Evolutionary conservation across 768 basidiomycete species (phyloP).

Genomic region (Mrakia frigida): DNA sequence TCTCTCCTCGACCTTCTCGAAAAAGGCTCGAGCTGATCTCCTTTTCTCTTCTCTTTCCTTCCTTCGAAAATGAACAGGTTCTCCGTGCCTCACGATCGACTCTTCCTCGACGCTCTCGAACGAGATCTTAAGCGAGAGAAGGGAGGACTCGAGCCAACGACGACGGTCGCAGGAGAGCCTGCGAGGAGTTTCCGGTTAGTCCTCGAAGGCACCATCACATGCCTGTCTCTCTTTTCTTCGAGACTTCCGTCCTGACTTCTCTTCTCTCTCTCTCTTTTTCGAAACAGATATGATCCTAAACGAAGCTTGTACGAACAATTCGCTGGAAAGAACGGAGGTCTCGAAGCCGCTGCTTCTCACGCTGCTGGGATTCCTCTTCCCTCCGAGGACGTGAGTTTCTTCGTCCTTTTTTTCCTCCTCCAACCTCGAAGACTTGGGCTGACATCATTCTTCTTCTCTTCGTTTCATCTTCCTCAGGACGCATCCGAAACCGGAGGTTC

Average conservation of each 20-base stretch:
- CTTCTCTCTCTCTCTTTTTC: no score
- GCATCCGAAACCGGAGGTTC: no score
- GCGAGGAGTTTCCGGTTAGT: slow-evolving; percentile 66
- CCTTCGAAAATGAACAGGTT: slow-evolving; percentile 56
- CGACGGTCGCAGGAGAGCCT: slow-evolving; percentile 68
- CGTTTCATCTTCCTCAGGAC: no score
- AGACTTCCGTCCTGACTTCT: not conserved
- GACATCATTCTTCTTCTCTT: not conserved
- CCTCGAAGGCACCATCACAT: not conserved
- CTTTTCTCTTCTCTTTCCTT: slow-evolving; percentile 19
- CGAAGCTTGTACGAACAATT: slow-evolving; percentile 86
- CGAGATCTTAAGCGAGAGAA: slow-evolving; percentile 94
- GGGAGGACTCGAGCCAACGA: slow-evolving; percentile 80
- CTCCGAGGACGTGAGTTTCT: not conserved
- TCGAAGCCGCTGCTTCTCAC: not conserved
- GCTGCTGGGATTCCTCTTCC: not conserved
- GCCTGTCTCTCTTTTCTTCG: no score
- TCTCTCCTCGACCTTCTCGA: not conserved
- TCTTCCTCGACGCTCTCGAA: slow-evolving; percentile 93
- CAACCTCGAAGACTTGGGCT: not conserved
- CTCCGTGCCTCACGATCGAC: slow-evolving; percentile 92
- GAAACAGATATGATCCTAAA: slow-evolving; percentile 64
- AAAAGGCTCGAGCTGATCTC: not conserved
- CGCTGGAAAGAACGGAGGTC: slow-evolving; percentile 42
- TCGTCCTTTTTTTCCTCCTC: not conserved